These are phyloP conservation scores for Delphinella strobiligena DNA, from an alignment of 2,329 filamentous ascomycete genomes.

Conservation along the genomic window DNA sequence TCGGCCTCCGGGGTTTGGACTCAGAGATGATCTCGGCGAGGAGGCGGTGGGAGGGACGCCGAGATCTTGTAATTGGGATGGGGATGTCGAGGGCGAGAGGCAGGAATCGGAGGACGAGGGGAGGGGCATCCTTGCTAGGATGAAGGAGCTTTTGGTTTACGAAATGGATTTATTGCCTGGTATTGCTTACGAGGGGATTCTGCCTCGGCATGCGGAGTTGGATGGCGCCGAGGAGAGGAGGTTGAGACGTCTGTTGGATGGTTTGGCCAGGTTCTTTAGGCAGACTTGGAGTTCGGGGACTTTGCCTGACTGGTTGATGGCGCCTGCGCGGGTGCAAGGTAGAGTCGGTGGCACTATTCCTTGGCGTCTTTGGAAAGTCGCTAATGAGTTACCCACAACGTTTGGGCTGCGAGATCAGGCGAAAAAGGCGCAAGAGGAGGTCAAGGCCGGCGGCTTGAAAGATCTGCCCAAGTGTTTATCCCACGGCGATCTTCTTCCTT, in stretches of 20 bases:
- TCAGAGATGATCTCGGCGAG: too few species aligned
- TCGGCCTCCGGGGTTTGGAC: too few species aligned
- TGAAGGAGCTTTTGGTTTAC: not conserved
- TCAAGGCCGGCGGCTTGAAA: not conserved
- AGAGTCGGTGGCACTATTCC: not conserved
- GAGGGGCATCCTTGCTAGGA: not conserved
- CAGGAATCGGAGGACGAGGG: not conserved
- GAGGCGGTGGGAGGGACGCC: too few species aligned
- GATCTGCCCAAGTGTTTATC: not conserved
- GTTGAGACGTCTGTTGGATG: not conserved
- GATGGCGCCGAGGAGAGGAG: not conserved
- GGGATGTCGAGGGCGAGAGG: too few species aligned
- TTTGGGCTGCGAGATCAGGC: not conserved
- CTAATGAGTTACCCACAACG: not conserved
- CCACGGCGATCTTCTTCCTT: not conserved
- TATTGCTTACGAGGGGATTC: not conserved
- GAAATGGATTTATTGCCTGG: not conserved
- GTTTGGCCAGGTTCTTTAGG: not conserved
- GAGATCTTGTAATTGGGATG: too few species aligned
- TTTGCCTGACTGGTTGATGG: not conserved
- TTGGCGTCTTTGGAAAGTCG: not conserved
- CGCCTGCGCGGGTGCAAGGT: not conserved
- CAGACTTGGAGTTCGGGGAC: not conserved
- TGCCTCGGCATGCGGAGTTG: not conserved
- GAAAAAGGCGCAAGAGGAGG: not conserved